Conservation (phyloP, 2,329 filamentous ascomycete genomes). For the Neofusicoccum parvum region DNA sequence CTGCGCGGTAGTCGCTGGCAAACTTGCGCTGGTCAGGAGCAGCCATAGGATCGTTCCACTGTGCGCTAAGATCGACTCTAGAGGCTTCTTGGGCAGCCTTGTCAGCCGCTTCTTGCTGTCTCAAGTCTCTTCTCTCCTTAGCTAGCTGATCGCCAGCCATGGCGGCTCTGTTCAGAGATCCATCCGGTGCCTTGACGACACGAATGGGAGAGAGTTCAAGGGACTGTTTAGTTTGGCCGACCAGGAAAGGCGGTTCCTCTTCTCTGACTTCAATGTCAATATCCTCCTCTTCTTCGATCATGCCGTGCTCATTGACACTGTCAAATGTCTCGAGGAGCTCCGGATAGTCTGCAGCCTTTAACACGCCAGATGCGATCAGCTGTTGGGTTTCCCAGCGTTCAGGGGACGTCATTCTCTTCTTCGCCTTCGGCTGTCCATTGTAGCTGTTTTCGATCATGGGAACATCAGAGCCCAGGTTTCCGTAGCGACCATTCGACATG, state of each 20-base stretch:
- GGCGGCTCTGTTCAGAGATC: conserved; percentile 94
- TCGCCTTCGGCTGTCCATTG: conserved; percentile 61
- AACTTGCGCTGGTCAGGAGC: conserved; percentile 83
- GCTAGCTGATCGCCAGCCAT: conserved; percentile 89
- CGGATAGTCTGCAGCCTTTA: conserved; percentile 90
- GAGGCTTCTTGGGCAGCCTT: conserved; percentile 71
- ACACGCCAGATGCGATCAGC: conserved; percentile 90
- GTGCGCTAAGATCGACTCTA: conserved; percentile 80
- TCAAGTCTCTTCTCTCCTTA: conserved; percentile 85
- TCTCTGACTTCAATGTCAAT: conserved; percentile 96
- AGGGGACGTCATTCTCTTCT: conserved; percentile 93
- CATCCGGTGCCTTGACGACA: conserved; percentile 95
- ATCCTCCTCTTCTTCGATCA: conserved; percentile 92
- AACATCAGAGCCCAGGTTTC: conserved; percentile 54
- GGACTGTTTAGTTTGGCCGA: conserved; percentile 94
- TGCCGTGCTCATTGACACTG: conserved; percentile 80
- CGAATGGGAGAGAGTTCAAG: conserved; percentile 93
- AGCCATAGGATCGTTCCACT: conserved; percentile 98
- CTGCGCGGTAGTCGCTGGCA: conserved; percentile 78
- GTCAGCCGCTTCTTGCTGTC: conserved; percentile 85
- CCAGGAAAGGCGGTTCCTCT: conserved; percentile 93
- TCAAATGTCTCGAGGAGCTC: conserved; percentile 95
- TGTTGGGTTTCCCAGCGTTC: conserved; percentile 98
- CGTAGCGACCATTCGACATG: conserved; percentile 51
- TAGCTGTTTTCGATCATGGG: conserved; percentile 63